Base-by-base conservation (phyloP, 305 asterid species). In the Fraxinus ornus region DNA sequence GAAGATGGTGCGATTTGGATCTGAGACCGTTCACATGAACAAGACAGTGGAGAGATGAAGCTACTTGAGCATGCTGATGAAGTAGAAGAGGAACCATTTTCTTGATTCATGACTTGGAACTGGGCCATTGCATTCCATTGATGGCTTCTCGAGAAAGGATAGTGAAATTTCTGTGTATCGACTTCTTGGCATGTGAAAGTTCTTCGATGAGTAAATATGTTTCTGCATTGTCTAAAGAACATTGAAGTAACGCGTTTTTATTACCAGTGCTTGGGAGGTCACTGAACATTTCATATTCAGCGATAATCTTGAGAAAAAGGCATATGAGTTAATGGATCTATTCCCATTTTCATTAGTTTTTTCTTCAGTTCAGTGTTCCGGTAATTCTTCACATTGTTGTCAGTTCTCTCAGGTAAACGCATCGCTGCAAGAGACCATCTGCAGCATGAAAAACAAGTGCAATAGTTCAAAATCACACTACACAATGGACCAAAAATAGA, bases 321-420 rank as follows among this genome's bases (percentile, higher is more conserved):
- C 92, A 93, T 94, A 86, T 94, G 99, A 74, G 99, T 95, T 22
- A 95, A 85, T 1, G 98, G 97, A 79, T 94, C 98, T 19, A 95
- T 92, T 82, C 97, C 98, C 95, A 93, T 90, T 81, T 90, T 94
- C 26, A 86, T 81, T 0, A 95, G 94, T 81, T 95, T 95, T 78
- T 95, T 94, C 97, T 92, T 94, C 79, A 95, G 92, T 79, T 94
- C 94, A 0, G 98, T 95, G 90, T 95, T 95, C 99, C 98, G 94
- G 87, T 93, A 95, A 90, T 95, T 95, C 89, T 95, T 95, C 64
- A 95, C 98, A 73, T 95, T 97, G 47, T 95, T 95, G 84, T 95
- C 99, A 2, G 99, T 95, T 90, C 99, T 89, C 75, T 97, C 98
- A 0, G 98, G 97, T 7, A 95, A 89, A 36, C 88, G 89, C 81